Evolutionary conservation across 306 rosid species (phyloP), one percentile per base, ranked within the genome.

Genomic region (Gynostemma pentaphyllum): DNA sequence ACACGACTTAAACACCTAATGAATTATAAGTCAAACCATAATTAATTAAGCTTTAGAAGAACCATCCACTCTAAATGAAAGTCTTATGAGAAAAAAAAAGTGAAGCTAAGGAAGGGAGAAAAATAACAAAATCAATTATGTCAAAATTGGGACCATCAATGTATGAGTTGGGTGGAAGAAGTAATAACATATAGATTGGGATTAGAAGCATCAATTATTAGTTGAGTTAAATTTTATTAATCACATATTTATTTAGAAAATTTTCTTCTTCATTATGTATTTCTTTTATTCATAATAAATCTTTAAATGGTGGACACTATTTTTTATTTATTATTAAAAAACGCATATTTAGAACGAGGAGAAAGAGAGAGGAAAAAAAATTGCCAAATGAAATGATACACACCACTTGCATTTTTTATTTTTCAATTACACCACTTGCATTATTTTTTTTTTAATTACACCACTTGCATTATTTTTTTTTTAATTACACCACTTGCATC

Each of bases 81-180:
- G 21, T n/a, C 19, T 6, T n/a, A 9, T 44, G 1, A 44, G 1
- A 44, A 44, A 44, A 16, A 1, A 18, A 18, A 7, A 9, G 28
- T 18, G 14, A 47, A 9, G 28, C 8, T 8, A 47, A 47, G 27
- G 9, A 22, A 48, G n/a, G 10, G 54, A 48, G 29, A 9, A 16
- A 45, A 4, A 21, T 11, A 47, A 18, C n/a, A 16, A 16, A 16
- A 46, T 8, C 7, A 46, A 18, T n/a, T 4, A 45, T 45, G 21
- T 2, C 27, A 15, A 26, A 27, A 4, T 28, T 18, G 30, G 16
- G 40, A 36, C 16, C 64, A 57, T 57, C 64, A 18, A 18, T 16
- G 64, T 9, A 57, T 44, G 18, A 57, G n/a, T 57, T 57, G 12
- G 64, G 64, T 57, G 45, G 45, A 14, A 34, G 45, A 34, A 18